Evolutionary conservation across 805 yeast species (phyloP).

Genomic region (Myxozyma mucilagina): DNA sequence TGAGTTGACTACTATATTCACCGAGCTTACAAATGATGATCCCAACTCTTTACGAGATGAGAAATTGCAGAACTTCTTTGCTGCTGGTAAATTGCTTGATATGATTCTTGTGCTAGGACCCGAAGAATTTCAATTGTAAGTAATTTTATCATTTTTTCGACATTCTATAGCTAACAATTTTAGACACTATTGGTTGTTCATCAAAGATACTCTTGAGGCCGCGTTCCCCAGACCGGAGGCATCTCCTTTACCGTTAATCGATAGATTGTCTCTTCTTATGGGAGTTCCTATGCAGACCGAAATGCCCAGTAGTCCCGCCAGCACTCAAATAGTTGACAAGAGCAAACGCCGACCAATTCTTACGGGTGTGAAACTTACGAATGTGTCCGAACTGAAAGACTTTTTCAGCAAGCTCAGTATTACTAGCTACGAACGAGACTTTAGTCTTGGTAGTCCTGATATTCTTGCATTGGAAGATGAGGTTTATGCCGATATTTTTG

Average conservation of each 20-base stretch:
- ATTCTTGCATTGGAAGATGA: constrained; percentile 19
- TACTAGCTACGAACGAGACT: constrained; percentile 24
- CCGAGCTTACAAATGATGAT: constrained; percentile 36
- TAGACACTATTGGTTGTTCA: constrained; percentile 76
- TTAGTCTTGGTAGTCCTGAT: constrained; percentile 22
- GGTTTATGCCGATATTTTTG: constrained; percentile 26
- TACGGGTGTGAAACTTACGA: constrained; percentile 40
- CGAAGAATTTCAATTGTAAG: constrained; percentile 70
- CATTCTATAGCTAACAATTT: neutral
- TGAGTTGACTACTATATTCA: constrained; percentile 56
- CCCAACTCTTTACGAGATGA: constrained; percentile 42
- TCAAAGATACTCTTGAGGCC: constrained; percentile 66
- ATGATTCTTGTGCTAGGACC: constrained; percentile 62
- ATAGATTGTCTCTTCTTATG: constrained; percentile 43
- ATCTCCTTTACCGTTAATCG: constrained; percentile 43
- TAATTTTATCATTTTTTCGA: neutral
- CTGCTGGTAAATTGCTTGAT: constrained; percentile 78
- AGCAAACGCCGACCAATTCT: constrained; percentile 47
- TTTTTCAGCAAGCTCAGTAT: constrained; percentile 69
- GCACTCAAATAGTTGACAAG: constrained; percentile 10
- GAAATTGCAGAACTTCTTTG: constrained; percentile 46
- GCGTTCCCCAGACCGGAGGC: constrained; percentile 46
- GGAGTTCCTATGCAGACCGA: constrained; percentile 34
- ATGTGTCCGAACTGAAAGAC: constrained; percentile 52
- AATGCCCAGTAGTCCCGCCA: constrained; percentile 5